These are phyloP conservation scores for Ogataea allantospora DNA, from an alignment of 805 yeast genomes.

Conservation along the genomic window DNA sequence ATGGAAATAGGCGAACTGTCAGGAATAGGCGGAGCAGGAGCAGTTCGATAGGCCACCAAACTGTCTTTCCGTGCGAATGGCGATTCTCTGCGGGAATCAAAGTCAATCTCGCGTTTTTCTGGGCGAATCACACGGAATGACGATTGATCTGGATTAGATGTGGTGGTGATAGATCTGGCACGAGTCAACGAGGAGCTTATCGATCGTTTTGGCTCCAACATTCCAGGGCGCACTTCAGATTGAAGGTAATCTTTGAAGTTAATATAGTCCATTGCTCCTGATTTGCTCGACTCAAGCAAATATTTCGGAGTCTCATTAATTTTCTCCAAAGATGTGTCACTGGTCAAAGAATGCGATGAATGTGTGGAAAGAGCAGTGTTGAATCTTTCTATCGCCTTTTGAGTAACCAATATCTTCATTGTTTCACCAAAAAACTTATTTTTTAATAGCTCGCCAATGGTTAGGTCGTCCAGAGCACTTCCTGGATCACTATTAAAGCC, in stretches of 20 bases:
- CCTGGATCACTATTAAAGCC: slow-evolving; percentile 66
- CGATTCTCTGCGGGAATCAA: slow-evolving; percentile 73
- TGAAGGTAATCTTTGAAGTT: slow-evolving; percentile 48
- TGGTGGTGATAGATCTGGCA: slow-evolving; percentile 30
- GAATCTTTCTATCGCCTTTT: slow-evolving; percentile 5
- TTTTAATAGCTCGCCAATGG: slow-evolving; percentile 38
- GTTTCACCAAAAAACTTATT: slow-evolving; percentile 33
- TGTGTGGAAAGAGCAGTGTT: slow-evolving; percentile 38
- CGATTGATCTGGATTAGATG: slow-evolving; percentile 27
- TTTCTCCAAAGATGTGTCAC: slow-evolving; percentile 38
- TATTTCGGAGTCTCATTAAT: slow-evolving; percentile 69
- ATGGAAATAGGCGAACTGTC: slow-evolving; percentile 10
- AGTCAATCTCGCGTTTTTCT: slow-evolving; percentile 70
- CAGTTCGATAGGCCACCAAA: slow-evolving; percentile 66
- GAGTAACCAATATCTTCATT: slow-evolving; percentile 23
- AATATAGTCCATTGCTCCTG: slow-evolving; percentile 49
- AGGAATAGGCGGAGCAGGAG: slow-evolving; percentile 55
- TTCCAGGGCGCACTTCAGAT: slow-evolving; percentile 2
- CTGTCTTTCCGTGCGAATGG: slow-evolving; percentile 54
- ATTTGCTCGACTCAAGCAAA: slow-evolving; percentile 40
- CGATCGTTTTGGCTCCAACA: slow-evolving; percentile 16
- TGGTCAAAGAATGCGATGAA: slow-evolving; percentile 52
- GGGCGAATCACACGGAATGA: slow-evolving; percentile 68
- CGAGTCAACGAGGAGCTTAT: slow-evolving; percentile 28
- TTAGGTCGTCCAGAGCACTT: slow-evolving; percentile 49